Base-by-base conservation (phyloP, 768 basidiomycete species). In the Termitomyces titanicus region DNA sequence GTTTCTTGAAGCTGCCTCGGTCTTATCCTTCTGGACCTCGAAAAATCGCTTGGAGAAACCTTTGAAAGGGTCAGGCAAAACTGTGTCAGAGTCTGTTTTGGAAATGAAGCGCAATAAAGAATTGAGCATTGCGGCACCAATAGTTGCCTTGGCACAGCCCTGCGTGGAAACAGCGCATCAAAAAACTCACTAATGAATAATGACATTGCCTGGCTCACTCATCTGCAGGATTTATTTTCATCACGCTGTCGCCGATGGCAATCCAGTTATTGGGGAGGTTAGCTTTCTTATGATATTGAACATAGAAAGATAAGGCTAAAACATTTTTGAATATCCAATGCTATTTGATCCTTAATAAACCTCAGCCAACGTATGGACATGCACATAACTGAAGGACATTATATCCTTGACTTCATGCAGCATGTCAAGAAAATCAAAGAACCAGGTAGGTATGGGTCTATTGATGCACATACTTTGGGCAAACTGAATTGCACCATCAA, bases 211-310 rank as follows among this genome's bases (percentile, higher is more conserved):
- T 45, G n/a, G n/a, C 43, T 33, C 15, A 59, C 58, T 38, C 59
- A 18, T 56, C 51, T 27, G 27, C 47, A 37, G 58, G 58, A 59
- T 59, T 59, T 1, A 59, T 46, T 9, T 52, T 61, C 69, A 72
- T 67, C 8, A 69, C 62, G 33, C 69, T 66, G 47, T 74, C 72
- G n/a, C 72, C 72, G 27, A 73, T 6, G 1, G 70, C 72, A 33
- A 72, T 58, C 42, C 64, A 74, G 53, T 73, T 74, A 10, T 55
- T 48, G 1, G 72, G 72, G 7, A 73, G 51, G 38, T 65, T 60
- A 17, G 35, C 47, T 3, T 56, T 64, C 20, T 37, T 39, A 39
- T 71, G 65, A 48, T 71, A 73, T 17, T 51, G 61, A 27, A 70
- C 51, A 50, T 63, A 70, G 9, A 56, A 56, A 5, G 61, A 58